Evolutionary conservation across 1,139 yeast species (phyloP), one percentile per base, ranked within the genome.

Genomic region (Protomyces inouyei): DNA sequence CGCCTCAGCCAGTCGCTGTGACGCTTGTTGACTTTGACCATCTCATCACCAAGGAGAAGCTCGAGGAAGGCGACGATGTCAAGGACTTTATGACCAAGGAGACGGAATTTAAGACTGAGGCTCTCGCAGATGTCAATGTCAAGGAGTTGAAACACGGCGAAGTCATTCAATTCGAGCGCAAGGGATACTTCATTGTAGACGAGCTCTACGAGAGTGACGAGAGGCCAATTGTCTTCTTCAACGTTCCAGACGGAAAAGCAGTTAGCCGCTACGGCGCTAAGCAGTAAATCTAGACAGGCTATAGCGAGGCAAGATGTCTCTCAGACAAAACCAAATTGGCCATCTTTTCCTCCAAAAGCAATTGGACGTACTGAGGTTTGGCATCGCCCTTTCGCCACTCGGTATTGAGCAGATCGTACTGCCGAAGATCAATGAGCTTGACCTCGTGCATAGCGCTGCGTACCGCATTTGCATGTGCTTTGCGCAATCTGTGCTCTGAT

Each of bases 161-260:
- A 69, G 82, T 92, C 67, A 86, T 93, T 71, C 98, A 93, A 79
- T 90, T 93, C 71, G 98, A 93, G 80, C 88, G 98, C 82, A 93
- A 93, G 82, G 98, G 98, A 71, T 93, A 90, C 82, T 93, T 79
- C 83, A 85, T 95, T 76, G 82, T 92, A 67, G 98, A 93, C 76
- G 75, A 84, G 71, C 78, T 82, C 46, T 82, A 81, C 71, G 75
- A 79, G 56, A 43, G 48, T 21, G 82, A 81, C 64, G 87, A 72
- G 46, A 65, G 68, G 38, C 84, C 85, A 67, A 88, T 85, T 68
- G 86, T 88, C 60, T 87, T 93, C 80, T 93, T 88, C 79, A 88
- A 97, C 70, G 91, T 93, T 71, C 98, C 98, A 68, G 98, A 93
- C 76, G 98, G 98, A 75, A 93, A 92, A 80, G 79, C 89, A 66